Base-by-base conservation (phyloP, 192 early-diverging fungal genomes). In the Coemansia asiatica region DNA sequence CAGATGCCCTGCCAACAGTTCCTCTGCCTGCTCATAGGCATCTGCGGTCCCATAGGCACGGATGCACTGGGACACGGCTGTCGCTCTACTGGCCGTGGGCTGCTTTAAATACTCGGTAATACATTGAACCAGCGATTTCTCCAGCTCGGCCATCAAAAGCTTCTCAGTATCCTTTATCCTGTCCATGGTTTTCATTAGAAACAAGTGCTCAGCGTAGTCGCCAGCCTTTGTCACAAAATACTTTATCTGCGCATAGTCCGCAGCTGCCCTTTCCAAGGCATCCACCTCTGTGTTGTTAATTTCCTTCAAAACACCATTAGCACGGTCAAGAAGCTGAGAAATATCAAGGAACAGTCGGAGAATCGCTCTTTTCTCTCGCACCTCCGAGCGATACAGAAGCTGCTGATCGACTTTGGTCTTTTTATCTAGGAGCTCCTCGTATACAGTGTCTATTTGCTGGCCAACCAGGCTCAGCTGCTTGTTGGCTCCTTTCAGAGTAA, bases 271-370 rank as follows among this genome's bases (percentile, higher is more conserved):
- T 63, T 80, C 77, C 56, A 75, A 40, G 25, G 22, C 66, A 8
- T 31, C 40, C 23, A 28, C 4, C 38, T 22, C 38, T 1, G 2
- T n/a, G 4, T 21, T 56, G 27, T 18, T n/a, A n/a, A n/a, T 29
- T 48, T 64, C 60, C 0, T 36, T 19, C 55, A 80, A 26, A 4
- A 71, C 61, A 16, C 48, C 47, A 1, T 61, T 49, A 13, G 63
- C 77, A 16, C 72, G 68, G 27, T 68, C 69, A 4, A 80, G 27
- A 21, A 74, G 54, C 56, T 72, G 68, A 7, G 68, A 40, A 13
- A 80, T 62, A 54, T 80, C 77, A 16, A 80, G 60, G 31, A 80
- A 71, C 62, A 74, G 19, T 27, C 68, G 71, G 25, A 80, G 69
- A 46, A 69, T 46, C 29, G 64, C 68, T 46, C 64, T 67, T 54